Base-by-base conservation (phyloP, 176 grass and related monocot species). In the Phragmites australis region DNA sequence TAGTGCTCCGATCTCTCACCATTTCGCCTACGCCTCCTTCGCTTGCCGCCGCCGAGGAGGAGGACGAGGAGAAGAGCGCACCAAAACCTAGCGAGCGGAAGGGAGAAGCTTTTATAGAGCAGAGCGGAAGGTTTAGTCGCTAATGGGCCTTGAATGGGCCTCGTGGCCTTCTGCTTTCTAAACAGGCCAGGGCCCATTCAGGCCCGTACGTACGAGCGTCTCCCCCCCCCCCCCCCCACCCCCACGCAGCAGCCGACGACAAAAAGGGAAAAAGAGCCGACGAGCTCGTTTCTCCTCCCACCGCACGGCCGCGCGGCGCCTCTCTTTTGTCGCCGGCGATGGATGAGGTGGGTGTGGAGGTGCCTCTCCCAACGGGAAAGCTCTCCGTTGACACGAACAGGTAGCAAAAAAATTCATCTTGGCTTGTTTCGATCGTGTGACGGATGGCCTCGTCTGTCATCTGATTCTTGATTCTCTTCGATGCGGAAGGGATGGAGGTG, bases 311-410 rank as follows among this genome's bases (percentile, higher is more conserved):
- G 22, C 12, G 9, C 27, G 43, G 57, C 17, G 41, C 75, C 58
- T n/a, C 75, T 21, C 17, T 19, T 43, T 42, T n/a, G 43, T 63
- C 57, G 59, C 59, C 76, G 59, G 42, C 75, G 51, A 89, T 82
- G 78, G 87, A 77, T 64, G 82, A 48, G 78, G 13, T 25, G 1
- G 67, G 40, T 0, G 26, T 59, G 64, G 78, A 72, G 1, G 40
- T 72, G 18, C 46, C 78, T 41, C 48, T 85, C 65, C 72, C 65
- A 40, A 65, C 6, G 23, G 83, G 43, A 22, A 89, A 89, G 78
- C 47, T 89, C 48, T 49, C 41, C 18, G 0, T 15, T 51, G 57
- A 32, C 32, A 30, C 41, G 32, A 49, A 31, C 23, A 76, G 83
- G 87, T 89, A 56, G 8, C 6, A 6, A 17, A 16, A 25, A 26